Evolutionary conservation across 2,329 filamentous ascomycete species (phyloP).

Genomic region (Hypoxylon sp.): DNA sequence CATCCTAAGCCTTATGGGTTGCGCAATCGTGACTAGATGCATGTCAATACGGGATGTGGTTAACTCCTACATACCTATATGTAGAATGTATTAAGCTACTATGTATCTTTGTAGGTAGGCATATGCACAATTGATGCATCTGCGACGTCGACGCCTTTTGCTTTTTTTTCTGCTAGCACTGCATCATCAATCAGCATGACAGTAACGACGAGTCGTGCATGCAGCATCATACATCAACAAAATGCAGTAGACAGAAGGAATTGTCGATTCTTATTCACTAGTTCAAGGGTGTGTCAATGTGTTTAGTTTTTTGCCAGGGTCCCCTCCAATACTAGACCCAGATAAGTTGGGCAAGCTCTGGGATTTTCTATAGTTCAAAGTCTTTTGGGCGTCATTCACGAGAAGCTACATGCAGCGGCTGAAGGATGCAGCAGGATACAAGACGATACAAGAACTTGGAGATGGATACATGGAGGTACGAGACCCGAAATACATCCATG

Average conservation of each 20-base stretch:
- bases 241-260: conserved; percentile 5
- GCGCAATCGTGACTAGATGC: conserved; percentile 10
- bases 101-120: neutral
- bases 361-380: conserved; percentile 1
- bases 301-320: conserved; percentile 23
- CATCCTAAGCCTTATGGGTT: conserved; percentile 26
- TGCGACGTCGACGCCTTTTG: too few species aligned
- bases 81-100: conserved; percentile 2
- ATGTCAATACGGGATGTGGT: conserved; percentile 18
- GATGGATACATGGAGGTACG: conserved; percentile 9
- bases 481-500: neutral
- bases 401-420: conserved; percentile 12
- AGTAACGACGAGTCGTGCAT: conserved; percentile 19
- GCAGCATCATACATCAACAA: conserved; percentile 24
- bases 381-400: conserved; percentile 20
- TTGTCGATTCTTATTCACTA: conserved; percentile 12
- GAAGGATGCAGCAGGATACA: conserved; percentile 4
- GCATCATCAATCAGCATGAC: conserved; percentile 21
- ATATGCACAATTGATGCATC: too few species aligned
- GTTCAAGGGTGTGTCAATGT: conserved; percentile 32
- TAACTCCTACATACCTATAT: neutral
- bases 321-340: conserved; percentile 20
- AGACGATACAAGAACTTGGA: conserved; percentile 9
- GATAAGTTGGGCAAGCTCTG: conserved; percentile 28
- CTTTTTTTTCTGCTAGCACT: conserved; percentile 4